Evolutionary conservation across 805 yeast species (phyloP).

Genomic region (Metschnikowia picachoensis): DNA sequence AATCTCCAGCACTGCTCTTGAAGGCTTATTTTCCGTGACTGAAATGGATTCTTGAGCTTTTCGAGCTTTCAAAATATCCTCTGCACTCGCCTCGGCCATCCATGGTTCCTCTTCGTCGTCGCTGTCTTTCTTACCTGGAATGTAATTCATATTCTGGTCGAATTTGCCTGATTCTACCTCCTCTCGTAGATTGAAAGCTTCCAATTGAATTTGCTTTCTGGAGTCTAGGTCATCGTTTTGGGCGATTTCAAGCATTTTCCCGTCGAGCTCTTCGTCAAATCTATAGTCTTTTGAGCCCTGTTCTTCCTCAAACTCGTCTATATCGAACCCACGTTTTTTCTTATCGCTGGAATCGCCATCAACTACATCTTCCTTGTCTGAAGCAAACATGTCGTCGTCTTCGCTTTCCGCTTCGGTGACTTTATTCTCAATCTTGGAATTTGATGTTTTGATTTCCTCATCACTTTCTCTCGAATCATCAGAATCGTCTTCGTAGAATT

Average conservation of each 20-base stretch:
- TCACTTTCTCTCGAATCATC: slow-evolving; percentile 10
- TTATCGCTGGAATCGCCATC: slow-evolving; percentile 1
- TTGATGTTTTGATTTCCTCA: slow-evolving; percentile 2
- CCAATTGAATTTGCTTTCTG: slow-evolving; percentile 29
- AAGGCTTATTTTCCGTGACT: slow-evolving; percentile 1
- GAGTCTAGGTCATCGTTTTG: not conserved
- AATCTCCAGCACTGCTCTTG: slow-evolving; percentile 10
- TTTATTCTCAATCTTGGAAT: not conserved
- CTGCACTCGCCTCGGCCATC: slow-evolving; percentile 9
- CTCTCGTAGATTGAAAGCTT: slow-evolving; percentile 56
- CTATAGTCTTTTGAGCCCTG: slow-evolving; percentile 21
- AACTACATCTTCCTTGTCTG: slow-evolving; percentile 11
- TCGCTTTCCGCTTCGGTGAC: slow-evolving; percentile 15
- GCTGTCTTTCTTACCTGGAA: slow-evolving; percentile 34
- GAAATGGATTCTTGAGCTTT: slow-evolving; percentile 20
- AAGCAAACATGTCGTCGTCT: slow-evolving; percentile 44
- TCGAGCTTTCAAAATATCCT: slow-evolving; percentile 36
- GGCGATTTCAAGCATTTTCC: slow-evolving; percentile 4
- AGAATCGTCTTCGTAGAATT: slow-evolving; percentile 6
- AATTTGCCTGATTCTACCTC: slow-evolving; percentile 59
- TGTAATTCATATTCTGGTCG: slow-evolving; percentile 58
- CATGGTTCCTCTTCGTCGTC: slow-evolving; percentile 25
- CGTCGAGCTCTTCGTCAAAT: slow-evolving; percentile 7
- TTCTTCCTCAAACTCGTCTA: slow-evolving; percentile 25
- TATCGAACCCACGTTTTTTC: slow-evolving; percentile 4